phyloP scores from a whole-genome alignment of 2,329 filamentous ascomycete species.

The Niveomyces coronatus region DNA sequence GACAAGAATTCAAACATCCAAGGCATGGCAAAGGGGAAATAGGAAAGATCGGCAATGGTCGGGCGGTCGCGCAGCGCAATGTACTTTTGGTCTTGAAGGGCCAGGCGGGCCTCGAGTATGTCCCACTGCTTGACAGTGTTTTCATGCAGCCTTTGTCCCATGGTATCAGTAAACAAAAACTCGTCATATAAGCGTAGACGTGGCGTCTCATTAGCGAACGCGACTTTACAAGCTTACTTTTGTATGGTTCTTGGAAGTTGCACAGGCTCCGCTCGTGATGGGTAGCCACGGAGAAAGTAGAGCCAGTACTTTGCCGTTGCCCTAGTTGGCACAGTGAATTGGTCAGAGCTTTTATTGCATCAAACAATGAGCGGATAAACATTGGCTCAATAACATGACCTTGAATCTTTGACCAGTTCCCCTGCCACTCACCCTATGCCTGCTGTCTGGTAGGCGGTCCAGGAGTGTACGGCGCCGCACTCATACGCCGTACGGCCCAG shows the following conservation, averaged over 20 bases:
- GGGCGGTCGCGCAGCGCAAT: slow-evolving; percentile 25
- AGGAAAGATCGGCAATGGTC: slow-evolving; percentile 25
- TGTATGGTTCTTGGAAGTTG: slow-evolving; percentile 1
- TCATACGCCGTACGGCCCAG: slow-evolving; percentile 19
- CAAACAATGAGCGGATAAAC: neutral
- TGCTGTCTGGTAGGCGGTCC: slow-evolving; percentile 27
- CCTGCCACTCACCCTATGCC: slow-evolving; percentile 19
- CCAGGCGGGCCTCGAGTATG: slow-evolving; percentile 17
- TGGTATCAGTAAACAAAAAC: neutral
- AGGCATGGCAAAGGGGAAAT: slow-evolving; percentile 26
- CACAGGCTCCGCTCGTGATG: slow-evolving; percentile 1
- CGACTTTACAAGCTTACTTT: neutral
- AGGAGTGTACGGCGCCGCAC: slow-evolving; percentile 20
- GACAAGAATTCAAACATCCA: slow-evolving; percentile 25
- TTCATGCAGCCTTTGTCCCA: slow-evolving; percentile 15
- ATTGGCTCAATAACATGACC: neutral
- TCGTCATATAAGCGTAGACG: neutral
- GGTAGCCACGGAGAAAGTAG: slow-evolving; percentile 16
- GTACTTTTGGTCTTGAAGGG: slow-evolving; percentile 18
- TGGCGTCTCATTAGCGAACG: neutral
- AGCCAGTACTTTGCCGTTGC: slow-evolving; percentile 26
- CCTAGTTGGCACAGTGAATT: slow-evolving; percentile 1
- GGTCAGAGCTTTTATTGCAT: slow-evolving; percentile 1
- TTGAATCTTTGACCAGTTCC: no score
- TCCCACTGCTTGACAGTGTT: slow-evolving; percentile 20